Conservation (phyloP, 2,329 filamentous ascomycete genomes). For the Corynespora cassiicola region DNA sequence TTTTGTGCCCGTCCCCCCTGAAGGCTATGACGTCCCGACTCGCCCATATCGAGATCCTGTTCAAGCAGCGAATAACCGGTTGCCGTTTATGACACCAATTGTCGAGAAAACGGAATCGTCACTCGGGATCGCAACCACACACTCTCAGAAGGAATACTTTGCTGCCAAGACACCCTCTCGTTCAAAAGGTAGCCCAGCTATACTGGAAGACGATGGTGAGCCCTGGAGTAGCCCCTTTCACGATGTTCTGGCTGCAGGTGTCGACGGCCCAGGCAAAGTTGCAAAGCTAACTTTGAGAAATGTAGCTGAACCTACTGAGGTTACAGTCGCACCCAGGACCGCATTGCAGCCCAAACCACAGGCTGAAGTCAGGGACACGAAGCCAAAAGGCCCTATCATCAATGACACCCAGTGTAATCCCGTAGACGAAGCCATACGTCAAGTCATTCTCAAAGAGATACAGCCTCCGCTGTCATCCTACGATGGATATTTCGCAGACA, state of each 20-base stretch:
- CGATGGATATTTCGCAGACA: slow-evolving; percentile 79
- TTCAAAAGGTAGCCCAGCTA: slow-evolving; percentile 48
- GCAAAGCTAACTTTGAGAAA: slow-evolving; percentile 61
- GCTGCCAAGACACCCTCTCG: slow-evolving; percentile 81
- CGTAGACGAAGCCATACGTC: slow-evolving; percentile 76
- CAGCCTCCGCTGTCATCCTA: slow-evolving; percentile 78
- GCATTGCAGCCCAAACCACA: slow-evolving; percentile 24
- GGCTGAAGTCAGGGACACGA: slow-evolving; percentile 47
- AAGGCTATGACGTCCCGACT: slow-evolving; percentile 82
- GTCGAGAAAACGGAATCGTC: slow-evolving; percentile 94
- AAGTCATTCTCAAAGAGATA: slow-evolving; percentile 75
- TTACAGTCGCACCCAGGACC: slow-evolving; percentile 23
- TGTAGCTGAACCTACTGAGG: slow-evolving; percentile 41
- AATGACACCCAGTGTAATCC: slow-evolving; percentile 88
- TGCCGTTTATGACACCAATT: slow-evolving; percentile 99
- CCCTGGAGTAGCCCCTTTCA: slow-evolving; percentile 75
- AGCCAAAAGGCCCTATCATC: slow-evolving; percentile 74
- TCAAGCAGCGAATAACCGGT: slow-evolving; percentile 83
- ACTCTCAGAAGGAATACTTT: slow-evolving; percentile 64
- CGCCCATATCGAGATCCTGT: slow-evolving; percentile 81
- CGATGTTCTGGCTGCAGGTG: slow-evolving; percentile 63
- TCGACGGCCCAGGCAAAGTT: slow-evolving; percentile 50
- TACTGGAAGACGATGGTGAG: slow-evolving; percentile 53
- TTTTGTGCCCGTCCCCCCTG: slow-evolving; percentile 81
- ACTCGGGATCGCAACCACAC: slow-evolving; percentile 59